phyloP scores from a whole-genome alignment of 345 rosid species.

The Angophora floribunda region DNA sequence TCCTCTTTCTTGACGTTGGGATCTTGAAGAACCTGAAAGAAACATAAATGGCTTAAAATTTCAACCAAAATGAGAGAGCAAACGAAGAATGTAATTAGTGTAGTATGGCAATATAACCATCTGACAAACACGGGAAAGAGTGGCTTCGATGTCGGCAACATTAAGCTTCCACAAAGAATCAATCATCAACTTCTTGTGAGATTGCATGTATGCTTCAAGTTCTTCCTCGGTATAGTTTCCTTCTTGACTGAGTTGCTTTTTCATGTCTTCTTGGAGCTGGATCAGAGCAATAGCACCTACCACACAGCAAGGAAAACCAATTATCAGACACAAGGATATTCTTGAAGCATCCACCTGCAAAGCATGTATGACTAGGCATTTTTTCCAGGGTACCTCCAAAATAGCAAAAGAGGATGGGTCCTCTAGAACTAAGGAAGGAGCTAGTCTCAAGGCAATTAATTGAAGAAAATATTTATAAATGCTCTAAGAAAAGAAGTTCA shows the following conservation, averaged over 20 bases:
- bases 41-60: conserved; percentile 6
- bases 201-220: conserved; percentile 79
- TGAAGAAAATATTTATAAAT: neutral
- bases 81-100: neutral
- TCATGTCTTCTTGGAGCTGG: conserved; percentile 98
- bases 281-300: conserved; percentile 92
- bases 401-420: neutral
- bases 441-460: neutral
- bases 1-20: conserved; percentile 75
- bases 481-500: neutral
- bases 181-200: conserved; percentile 86
- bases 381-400: neutral
- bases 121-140: conserved; percentile 94
- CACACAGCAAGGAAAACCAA: conserved; percentile 4
- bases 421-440: neutral
- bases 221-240: conserved; percentile 85
- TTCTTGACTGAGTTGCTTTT: conserved; percentile 74
- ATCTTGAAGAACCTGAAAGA: conserved; percentile 93
- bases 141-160: conserved; percentile 93
- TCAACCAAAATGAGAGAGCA: neutral
- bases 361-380: neutral
- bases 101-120: conserved; percentile 44
- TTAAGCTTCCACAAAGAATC: conserved; percentile 98
- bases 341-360: neutral
- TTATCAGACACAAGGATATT: neutral